Base-by-base conservation (phyloP, 1,284 basidiomycete species). In the Inonotus obliquus region DNA sequence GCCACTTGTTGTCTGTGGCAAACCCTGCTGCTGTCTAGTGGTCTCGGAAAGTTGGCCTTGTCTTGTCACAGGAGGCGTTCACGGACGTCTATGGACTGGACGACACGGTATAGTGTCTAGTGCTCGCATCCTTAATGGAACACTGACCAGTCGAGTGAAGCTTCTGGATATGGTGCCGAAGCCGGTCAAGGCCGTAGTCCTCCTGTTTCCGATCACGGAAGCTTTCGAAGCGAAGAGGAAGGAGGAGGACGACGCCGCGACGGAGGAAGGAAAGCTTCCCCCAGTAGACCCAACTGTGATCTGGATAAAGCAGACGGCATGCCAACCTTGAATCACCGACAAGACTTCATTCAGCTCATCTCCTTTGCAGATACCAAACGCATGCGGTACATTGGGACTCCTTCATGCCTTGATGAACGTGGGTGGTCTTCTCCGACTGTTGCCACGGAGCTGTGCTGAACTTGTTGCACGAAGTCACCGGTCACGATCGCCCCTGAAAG, bases 361-460 rank as follows among this genome's bases (percentile, higher is more conserved):
- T 1, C 23, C 25, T 9, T 14, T n/a, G 37, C 60, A 93, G 91
- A 94, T 95, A 63, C 74, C 80, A 1, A 95, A 95, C 70, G 93
- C 94, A 0, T 96, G 94, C 68, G 94, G 94, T 1, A 94, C 93
- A 0, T 94, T 96, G 68, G 94, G 87, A 0, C 77, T 96, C 7
- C 77, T 96, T 13, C 94, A 96, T 70, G 84, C 91, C 3, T 70
- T 94, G 52, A 81, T 81, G 19, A 94, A 94, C 68, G 87, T 89
- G 64, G 66, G 83, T 49, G 65, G 56, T 69, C 57, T 54, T 53
- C 25, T n/a, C n/a, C n/a, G 2, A 21, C 17, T 23, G 10, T 27
- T 47, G 29, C 39, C 23, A 13, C 57, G 39, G 44, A 61, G 6
- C 29, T 37, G 38, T 41, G 21, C 21, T 44, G 56, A 59, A 32